Evolutionary conservation across 2,329 filamentous ascomycete species (phyloP).

Genomic region (Fusarium liriodendri): DNA sequence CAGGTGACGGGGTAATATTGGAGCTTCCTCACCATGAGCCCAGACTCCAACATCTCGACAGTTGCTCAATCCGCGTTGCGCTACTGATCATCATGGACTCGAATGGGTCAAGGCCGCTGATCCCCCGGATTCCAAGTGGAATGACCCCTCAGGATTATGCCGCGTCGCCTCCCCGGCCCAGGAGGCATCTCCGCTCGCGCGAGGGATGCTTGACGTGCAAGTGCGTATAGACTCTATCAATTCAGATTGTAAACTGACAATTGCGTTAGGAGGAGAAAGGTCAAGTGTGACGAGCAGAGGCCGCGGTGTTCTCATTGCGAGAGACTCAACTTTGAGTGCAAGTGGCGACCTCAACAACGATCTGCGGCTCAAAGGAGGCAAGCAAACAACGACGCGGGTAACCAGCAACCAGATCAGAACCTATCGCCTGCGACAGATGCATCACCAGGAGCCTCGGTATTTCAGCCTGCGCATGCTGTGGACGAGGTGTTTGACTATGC

Average conservation of each 20-base stretch:
- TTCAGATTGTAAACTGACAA: not conserved
- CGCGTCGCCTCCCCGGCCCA: conserved; percentile 25
- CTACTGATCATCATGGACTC: conserved; percentile 13
- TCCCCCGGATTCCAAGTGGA: conserved; percentile 29
- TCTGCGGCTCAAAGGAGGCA: conserved; percentile 36
- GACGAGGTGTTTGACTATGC: conserved; percentile 60
- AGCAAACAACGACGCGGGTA: conserved; percentile 6
- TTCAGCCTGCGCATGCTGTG: conserved; percentile 48
- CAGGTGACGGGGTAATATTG: conserved; percentile 22
- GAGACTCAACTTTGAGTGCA: conserved; percentile 63
- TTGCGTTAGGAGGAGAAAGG: conserved; percentile 56
- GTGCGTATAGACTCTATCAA: conserved; percentile 40
- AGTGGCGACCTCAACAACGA: conserved; percentile 55
- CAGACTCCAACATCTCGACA: not conserved
- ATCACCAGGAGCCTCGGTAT: conserved; percentile 41
- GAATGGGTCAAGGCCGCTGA: conserved; percentile 31
- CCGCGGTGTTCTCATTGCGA: conserved; percentile 64
- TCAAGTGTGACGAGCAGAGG: conserved; percentile 62
- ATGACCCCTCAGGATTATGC: conserved; percentile 11
- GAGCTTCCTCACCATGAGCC: not conserved
- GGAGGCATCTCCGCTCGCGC: conserved; percentile 42
- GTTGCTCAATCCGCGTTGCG: not conserved
- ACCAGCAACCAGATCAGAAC: conserved; percentile 30
- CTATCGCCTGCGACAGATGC: conserved; percentile 44
- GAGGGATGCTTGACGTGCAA: conserved; percentile 58